These are phyloP conservation scores for Kodamaea jinghongensis DNA, from an alignment of 805 yeast genomes.

Conservation along the genomic window DNA sequence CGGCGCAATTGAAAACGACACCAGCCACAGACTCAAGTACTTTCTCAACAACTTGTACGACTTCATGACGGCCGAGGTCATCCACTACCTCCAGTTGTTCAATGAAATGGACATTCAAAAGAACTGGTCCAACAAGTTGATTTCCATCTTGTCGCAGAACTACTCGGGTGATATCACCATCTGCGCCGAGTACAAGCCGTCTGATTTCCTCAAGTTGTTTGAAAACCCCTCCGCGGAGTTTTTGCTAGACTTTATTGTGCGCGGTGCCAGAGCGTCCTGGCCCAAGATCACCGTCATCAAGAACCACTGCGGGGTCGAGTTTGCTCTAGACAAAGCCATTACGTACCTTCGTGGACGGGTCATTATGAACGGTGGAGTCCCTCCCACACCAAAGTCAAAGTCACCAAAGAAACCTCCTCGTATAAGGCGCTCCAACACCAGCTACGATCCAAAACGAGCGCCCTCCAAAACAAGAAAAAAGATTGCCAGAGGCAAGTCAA, in stretches of 20 bases:
- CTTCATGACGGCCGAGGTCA: slow-evolving; percentile 63
- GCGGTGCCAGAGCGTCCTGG: slow-evolving; percentile 95
- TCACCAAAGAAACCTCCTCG: slow-evolving; percentile 11
- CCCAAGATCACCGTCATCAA: slow-evolving; percentile 81
- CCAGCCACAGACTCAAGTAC: slow-evolving; percentile 53
- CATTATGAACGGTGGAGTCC: slow-evolving; percentile 32
- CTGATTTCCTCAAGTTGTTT: slow-evolving; percentile 61
- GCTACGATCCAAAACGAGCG: slow-evolving; percentile 13
- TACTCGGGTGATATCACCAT: slow-evolving; percentile 95
- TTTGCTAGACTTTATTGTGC: slow-evolving; percentile 60
- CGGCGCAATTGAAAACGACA: slow-evolving; percentile 62
- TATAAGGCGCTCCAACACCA: slow-evolving; percentile 26
- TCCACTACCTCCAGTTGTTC: slow-evolving; percentile 71
- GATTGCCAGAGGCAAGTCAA: slow-evolving; percentile 18
- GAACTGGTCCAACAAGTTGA: slow-evolving; percentile 67
- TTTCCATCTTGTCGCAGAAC: slow-evolving; percentile 76
- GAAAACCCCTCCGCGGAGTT: slow-evolving; percentile 82
- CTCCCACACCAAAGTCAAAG: slow-evolving; percentile 9
- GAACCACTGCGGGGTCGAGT: slow-evolving; percentile 88
- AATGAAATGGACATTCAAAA: slow-evolving; percentile 76
- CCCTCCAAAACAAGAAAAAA: slow-evolving; percentile 13
- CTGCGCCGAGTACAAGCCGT: slow-evolving; percentile 65
- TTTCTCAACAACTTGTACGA: slow-evolving; percentile 54
- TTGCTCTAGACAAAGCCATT: slow-evolving; percentile 80
- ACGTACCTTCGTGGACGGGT: slow-evolving; percentile 61